Evolutionary conservation across 768 basidiomycete species (phyloP).

Genomic region (Omphalotus guepiniiformis): DNA sequence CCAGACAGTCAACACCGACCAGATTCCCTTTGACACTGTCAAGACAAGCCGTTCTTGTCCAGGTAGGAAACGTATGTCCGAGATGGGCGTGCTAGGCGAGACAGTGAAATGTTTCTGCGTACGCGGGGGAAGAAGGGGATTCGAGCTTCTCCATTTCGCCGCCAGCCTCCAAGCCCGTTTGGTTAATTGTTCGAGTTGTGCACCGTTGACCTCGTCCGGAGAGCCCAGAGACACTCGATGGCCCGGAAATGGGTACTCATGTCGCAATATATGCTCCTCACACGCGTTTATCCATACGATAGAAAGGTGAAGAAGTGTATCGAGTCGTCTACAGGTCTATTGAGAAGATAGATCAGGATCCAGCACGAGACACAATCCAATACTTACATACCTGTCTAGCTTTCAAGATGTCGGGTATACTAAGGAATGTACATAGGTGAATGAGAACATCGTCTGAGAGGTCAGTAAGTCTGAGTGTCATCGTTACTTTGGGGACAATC

Average conservation of each 20-base stretch:
- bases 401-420: conserved; percentile 37
- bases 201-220: conserved; percentile 3
- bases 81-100: conserved; percentile 39
- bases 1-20: conserved; percentile 58
- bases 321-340: conserved; percentile 51
- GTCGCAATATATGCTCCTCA: conserved; percentile 34
- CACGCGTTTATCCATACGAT: conserved; percentile 57
- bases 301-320: conserved; percentile 39
- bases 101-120: conserved; percentile 16
- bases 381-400: conserved; percentile 35
- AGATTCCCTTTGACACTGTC: conserved; percentile 55
- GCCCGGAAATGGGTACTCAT: conserved; percentile 49
- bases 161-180: conserved; percentile 43
- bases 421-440: conserved; percentile 28
- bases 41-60: conserved; percentile 27
- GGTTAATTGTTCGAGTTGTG: conserved; percentile 43
- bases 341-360: not conserved
- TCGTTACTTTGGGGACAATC: too few species aligned
- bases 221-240: not conserved
- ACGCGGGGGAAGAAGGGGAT: conserved; percentile 9
- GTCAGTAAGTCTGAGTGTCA: too few species aligned
- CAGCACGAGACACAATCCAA: not conserved
- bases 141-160: conserved; percentile 39
- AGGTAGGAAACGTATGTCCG: conserved; percentile 52
- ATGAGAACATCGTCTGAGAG: conserved; percentile 34